phyloP scores from a whole-genome alignment of 768 basidiomycete species.

The Mrakia hoshinonis region DNA sequence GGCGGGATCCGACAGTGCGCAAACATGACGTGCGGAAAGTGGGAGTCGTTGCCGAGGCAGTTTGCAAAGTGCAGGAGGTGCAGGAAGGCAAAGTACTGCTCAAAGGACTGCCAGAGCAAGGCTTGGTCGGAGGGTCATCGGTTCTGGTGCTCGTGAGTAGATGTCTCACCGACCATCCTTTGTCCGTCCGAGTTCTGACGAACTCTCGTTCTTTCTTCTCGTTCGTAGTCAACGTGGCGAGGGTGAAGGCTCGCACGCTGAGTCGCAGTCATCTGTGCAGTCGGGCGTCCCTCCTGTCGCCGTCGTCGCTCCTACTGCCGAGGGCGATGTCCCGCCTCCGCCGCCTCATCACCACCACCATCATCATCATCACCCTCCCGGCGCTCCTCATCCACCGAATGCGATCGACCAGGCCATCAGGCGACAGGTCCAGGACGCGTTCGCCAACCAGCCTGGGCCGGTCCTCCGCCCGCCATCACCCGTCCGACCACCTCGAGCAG shows the following conservation, averaged over 20 bases:
- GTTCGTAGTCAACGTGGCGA: slow-evolving; percentile 23
- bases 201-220: neutral
- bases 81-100: slow-evolving; percentile 96
- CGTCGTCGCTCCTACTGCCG: neutral
- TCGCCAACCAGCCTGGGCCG: neutral
- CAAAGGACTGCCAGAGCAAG: slow-evolving; percentile 90
- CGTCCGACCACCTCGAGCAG: neutral
- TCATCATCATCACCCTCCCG: neutral
- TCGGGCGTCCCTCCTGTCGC: neutral
- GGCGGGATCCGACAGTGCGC: slow-evolving; percentile 97
- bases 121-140: slow-evolving; percentile 95
- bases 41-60: slow-evolving; percentile 86
- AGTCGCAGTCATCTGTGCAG: neutral
- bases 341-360: neutral
- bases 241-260: slow-evolving; percentile 8
- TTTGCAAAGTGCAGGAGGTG: slow-evolving; percentile 96
- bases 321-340: neutral
- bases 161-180: neutral
- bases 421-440: neutral
- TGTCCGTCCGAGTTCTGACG: neutral
- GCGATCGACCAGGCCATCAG: neutral
- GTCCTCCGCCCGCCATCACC: neutral
- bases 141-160: slow-evolving; percentile 40
- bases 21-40: slow-evolving; percentile 92
- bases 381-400: neutral